phyloP scores from a whole-genome alignment of 768 basidiomycete species.

The Mycena amicta region DNA sequence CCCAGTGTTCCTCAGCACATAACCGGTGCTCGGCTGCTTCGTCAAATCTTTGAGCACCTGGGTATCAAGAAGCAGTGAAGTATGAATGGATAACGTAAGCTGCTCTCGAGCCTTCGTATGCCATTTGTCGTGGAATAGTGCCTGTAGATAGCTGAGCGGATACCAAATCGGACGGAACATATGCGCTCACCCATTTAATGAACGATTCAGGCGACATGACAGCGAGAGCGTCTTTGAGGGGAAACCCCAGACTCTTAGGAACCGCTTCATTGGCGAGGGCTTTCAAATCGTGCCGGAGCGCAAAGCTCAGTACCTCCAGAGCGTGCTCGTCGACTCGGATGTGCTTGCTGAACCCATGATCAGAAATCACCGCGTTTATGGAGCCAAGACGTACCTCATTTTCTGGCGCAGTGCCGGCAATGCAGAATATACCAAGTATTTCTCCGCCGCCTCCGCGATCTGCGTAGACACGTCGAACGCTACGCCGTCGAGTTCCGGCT shows the following conservation, averaged over 20 bases:
- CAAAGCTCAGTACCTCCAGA: not conserved
- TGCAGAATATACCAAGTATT: conserved; percentile 23
- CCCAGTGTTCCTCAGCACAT: too few species aligned
- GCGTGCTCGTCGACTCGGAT: not conserved
- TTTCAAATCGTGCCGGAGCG: not conserved
- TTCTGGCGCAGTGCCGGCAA: not conserved
- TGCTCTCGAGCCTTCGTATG: not conserved
- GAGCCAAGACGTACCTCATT: conserved; percentile 10
- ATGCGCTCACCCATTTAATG: not conserved
- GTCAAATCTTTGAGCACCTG: too few species aligned
- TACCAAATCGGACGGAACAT: not conserved
- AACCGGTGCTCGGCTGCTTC: too few species aligned
- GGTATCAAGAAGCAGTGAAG: too few species aligned
- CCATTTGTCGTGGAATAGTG: not conserved
- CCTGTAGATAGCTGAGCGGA: not conserved
- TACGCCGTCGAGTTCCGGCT: conserved; percentile 21
- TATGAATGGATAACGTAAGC: too few species aligned
- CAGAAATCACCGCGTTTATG: too few species aligned
- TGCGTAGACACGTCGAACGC: conserved; percentile 14
- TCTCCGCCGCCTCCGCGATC: conserved; percentile 28
- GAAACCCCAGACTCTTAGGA: not conserved
- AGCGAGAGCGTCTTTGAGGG: not conserved
- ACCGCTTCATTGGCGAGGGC: not conserved
- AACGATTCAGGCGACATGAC: not conserved
- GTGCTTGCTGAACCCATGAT: too few species aligned